Evolutionary conservation across 2,329 filamentous ascomycete species (phyloP).

Genomic region (Sordariomycetes sp.): DNA sequence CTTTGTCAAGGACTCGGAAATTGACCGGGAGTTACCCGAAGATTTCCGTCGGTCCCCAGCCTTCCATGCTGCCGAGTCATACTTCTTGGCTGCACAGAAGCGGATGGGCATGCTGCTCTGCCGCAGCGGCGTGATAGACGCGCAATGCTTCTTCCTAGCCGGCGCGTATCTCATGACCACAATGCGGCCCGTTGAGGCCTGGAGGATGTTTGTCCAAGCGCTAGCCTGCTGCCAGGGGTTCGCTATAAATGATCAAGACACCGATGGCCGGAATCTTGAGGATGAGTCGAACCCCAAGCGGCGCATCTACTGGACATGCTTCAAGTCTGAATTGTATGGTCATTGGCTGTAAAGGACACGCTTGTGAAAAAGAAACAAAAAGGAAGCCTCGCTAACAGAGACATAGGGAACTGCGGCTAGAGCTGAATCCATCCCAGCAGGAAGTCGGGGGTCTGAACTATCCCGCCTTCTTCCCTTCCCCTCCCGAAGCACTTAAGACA

Average conservation of each 20-base stretch:
- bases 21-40: not conserved
- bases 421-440: not conserved
- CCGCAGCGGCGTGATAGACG: constrained; percentile 4
- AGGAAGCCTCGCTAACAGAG: too few species aligned
- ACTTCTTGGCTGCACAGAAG: constrained; percentile 6
- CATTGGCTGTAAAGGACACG: not conserved
- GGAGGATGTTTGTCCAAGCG: constrained; percentile 9
- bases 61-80: constrained; percentile 4
- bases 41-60: not conserved
- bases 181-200: constrained; percentile 7
- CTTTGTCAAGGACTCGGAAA: not conserved
- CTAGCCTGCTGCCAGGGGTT: constrained; percentile 7
- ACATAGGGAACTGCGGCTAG: not conserved
- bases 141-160: constrained; percentile 8
- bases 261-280: not conserved
- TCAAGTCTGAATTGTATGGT: not conserved
- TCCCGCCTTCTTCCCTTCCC: not conserved
- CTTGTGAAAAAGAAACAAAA: not conserved
- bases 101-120: constrained; percentile 7
- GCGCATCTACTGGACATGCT: not conserved
- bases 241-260: not conserved
- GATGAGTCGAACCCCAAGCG: not conserved
- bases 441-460: not conserved
- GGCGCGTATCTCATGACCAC: constrained; percentile 9
- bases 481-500: not conserved